Evolutionary conservation across 2,329 filamentous ascomycete genomes (phyloP).

Genomic region (Venturia aucupariae): DNA sequence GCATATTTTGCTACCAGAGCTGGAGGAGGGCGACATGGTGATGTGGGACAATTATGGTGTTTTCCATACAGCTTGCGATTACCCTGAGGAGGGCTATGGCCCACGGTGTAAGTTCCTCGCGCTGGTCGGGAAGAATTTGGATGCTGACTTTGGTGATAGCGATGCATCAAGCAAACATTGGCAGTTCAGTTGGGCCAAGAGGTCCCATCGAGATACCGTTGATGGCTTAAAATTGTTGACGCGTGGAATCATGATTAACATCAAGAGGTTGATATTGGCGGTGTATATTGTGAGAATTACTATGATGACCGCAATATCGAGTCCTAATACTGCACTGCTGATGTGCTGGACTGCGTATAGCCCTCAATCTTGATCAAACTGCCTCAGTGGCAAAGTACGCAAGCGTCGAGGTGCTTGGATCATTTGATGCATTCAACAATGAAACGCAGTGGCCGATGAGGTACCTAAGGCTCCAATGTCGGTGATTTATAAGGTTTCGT

Average conservation of each 20-base stretch:
- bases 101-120: not conserved
- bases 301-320: not conserved
- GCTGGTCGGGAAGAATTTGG: not conserved
- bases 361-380: too few relatives aligned
- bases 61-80: slow-evolving; percentile 37
- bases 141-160: slow-evolving; percentile 27
- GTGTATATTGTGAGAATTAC: not conserved
- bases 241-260: not conserved
- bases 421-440: too few relatives aligned
- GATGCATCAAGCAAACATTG: slow-evolving; percentile 41
- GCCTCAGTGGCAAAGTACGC: too few relatives aligned
- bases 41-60: slow-evolving; percentile 34
- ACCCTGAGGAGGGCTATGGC: slow-evolving; percentile 24
- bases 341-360: too few relatives aligned
- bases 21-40: slow-evolving; percentile 37
- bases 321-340: too few relatives aligned
- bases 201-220: slow-evolving; percentile 22
- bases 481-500: too few relatives aligned
- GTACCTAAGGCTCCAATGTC: too few relatives aligned
- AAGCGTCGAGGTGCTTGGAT: too few relatives aligned
- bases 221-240: not conserved
- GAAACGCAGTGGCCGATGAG: too few relatives aligned
- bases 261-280: not conserved
- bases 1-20: slow-evolving; percentile 31
- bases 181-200: slow-evolving; percentile 24